These are phyloP conservation scores for Thalassiosira gravida DNA, from an alignment of 352 stramenopile genomes.

Conservation along the genomic window DNA sequence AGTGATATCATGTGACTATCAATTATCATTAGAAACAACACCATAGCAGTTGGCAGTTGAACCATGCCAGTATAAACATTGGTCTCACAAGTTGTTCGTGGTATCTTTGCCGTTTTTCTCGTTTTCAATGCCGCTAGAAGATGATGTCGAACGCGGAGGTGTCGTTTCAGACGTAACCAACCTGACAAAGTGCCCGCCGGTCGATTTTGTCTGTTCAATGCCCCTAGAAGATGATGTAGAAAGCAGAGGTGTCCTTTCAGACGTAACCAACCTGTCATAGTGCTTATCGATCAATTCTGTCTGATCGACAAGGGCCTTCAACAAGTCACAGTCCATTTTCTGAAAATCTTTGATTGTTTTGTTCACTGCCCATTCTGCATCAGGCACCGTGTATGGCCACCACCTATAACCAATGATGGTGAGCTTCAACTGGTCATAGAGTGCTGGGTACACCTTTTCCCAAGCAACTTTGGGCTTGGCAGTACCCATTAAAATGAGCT, in stretches of 20 bases:
- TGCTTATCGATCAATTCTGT: neutral
- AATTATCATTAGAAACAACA: no score
- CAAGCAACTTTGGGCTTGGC: constrained; percentile 1
- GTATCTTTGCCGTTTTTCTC: no score
- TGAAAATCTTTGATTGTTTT: neutral
- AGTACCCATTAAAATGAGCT: neutral
- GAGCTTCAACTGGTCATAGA: constrained; percentile 18
- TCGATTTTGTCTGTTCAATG: no score
- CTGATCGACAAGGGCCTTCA: neutral
- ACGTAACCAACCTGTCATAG: neutral
- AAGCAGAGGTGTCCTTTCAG: neutral
- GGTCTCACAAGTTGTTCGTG: no score
- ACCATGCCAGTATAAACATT: no score
- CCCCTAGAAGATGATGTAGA: no score
- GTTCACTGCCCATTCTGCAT: neutral
- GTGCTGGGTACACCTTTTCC: constrained; percentile 25
- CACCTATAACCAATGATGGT: constrained; percentile 18
- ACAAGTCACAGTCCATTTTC: constrained; percentile 2
- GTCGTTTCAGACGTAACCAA: no score
- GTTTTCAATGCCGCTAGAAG: no score
- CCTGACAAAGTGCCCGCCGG: no score
- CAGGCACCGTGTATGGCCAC: constrained; percentile 12
- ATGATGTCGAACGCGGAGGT: no score
- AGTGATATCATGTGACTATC: no score
- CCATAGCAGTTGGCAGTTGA: no score